Percentiles rank a stretch among this genome's conserved stretches.
phyloP scores from a whole-genome alignment of 139 green algal genomes.

The Chlamydomonas sp. region DNA sequence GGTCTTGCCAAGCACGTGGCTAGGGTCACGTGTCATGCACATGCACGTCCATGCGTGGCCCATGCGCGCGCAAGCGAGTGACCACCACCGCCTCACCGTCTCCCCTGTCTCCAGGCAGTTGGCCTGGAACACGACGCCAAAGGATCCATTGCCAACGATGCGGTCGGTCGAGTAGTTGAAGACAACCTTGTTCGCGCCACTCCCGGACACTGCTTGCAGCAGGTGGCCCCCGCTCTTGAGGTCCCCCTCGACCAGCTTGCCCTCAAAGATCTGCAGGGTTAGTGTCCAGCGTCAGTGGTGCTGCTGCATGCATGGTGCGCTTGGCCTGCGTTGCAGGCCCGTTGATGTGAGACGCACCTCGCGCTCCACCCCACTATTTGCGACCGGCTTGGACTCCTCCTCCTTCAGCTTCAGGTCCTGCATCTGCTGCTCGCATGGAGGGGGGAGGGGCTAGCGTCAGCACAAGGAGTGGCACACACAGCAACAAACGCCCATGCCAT shows the following conservation, averaged over 20 bases:
- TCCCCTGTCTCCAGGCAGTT: constrained; percentile 90
- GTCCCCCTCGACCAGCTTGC: constrained; percentile 57
- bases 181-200: constrained; percentile 36
- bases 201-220: constrained; percentile 34
- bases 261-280: constrained; percentile 53
- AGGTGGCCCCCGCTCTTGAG: constrained; percentile 17
- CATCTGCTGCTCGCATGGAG: background rate
- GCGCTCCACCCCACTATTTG: background rate
- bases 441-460: too few species aligned
- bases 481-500: too few species aligned
- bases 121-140: constrained; percentile 96
- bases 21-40: too few species aligned
- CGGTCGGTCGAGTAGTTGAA: constrained; percentile 84
- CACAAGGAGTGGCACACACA: too few species aligned
- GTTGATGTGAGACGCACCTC: background rate
- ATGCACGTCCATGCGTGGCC: too few species aligned
- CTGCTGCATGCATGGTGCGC: background rate
- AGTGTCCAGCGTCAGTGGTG: background rate
- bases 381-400: background rate
- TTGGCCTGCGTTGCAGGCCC: background rate
- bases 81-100: constrained; percentile 26
- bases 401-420: constrained; percentile 15
- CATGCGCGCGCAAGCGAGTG: too few species aligned
- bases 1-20: too few species aligned
- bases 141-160: constrained; percentile 97